Conservation (phyloP, 2,329 filamentous ascomycete genomes). For the Fusarium sp. region DNA sequence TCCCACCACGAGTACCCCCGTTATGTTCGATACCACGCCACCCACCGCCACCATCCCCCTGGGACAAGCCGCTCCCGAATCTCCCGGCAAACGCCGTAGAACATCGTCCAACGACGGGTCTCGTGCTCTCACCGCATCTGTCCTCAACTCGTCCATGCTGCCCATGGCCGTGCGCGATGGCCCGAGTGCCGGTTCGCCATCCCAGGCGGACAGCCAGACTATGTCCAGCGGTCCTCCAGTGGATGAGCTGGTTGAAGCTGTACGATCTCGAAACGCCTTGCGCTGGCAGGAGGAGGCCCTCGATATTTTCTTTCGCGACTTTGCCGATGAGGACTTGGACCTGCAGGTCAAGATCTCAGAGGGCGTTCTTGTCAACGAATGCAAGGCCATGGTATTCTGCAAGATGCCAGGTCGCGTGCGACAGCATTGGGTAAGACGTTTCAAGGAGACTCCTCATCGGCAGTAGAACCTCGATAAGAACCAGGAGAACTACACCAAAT, state of each 20-base stretch:
- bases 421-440: conserved; percentile 68
- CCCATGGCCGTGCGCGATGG: conserved; percentile 40
- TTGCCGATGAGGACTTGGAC: conserved; percentile 68
- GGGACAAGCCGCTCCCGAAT: conserved; percentile 49
- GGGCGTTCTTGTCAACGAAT: conserved; percentile 69
- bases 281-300: conserved; percentile 70
- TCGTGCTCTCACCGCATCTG: conserved; percentile 44
- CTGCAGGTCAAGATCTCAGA: conserved; percentile 71
- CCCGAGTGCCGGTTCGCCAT: conserved; percentile 35
- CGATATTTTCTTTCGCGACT: conserved; percentile 71
- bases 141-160: conserved; percentile 50
- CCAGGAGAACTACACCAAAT: not conserved
- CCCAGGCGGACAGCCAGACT: conserved; percentile 40
- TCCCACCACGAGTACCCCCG: conserved; percentile 34
- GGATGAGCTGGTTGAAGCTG: conserved; percentile 59
- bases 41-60: conserved; percentile 34
- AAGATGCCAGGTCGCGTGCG: conserved; percentile 68
- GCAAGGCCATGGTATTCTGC: conserved; percentile 72
- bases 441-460: conserved; percentile 56
- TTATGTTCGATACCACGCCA: conserved; percentile 43
- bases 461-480: not conserved
- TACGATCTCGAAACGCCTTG: conserved; percentile 56
- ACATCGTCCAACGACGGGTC: conserved; percentile 49
- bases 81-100: conserved; percentile 53
- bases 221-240: conserved; percentile 44